Percentiles rank a stretch among this genome's conserved stretches.
Conservation (phyloP, 805 yeast genomes). For the Yamadazyma laniorum region DNA sequence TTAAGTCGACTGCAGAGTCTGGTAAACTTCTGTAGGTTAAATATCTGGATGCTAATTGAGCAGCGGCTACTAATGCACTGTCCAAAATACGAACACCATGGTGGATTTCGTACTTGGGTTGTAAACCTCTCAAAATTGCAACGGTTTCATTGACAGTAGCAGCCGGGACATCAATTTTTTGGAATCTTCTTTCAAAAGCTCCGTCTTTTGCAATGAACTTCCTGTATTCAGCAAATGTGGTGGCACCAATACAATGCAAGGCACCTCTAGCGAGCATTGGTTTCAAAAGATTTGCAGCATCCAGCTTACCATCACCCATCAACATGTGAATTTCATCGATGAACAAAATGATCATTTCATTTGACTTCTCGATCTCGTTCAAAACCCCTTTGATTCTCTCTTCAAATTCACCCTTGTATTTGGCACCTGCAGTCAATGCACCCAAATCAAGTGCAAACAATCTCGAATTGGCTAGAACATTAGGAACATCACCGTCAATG, state of each 20-base stretch:
- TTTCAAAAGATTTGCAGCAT: slow-evolving; percentile 93
- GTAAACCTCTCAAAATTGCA: slow-evolving; percentile 94
- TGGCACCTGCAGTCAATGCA: slow-evolving; percentile 97
- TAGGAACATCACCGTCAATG: slow-evolving; percentile 92
- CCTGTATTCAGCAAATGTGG: slow-evolving; percentile 92
- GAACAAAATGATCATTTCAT: slow-evolving; percentile 82
- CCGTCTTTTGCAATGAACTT: slow-evolving; percentile 93
- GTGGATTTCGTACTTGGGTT: slow-evolving; percentile 92
- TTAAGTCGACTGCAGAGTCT: slow-evolving; percentile 93
- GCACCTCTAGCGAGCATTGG: slow-evolving; percentile 97
- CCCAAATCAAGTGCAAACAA: slow-evolving; percentile 91
- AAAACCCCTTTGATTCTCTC: slow-evolving; percentile 96
- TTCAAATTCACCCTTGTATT: slow-evolving; percentile 97
- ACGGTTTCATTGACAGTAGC: slow-evolving; percentile 91
- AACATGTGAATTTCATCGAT: slow-evolving; percentile 98
- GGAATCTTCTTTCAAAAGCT: slow-evolving; percentile 98
- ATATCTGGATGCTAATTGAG: slow-evolving; percentile 91
- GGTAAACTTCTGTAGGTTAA: slow-evolving; percentile 94
- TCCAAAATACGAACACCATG: slow-evolving; percentile 97
- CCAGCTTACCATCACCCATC: slow-evolving; percentile 98
- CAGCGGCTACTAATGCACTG: slow-evolving; percentile 90
- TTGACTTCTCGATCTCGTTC: slow-evolving; percentile 87
- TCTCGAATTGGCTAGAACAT: slow-evolving; percentile 74
- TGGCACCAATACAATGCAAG: slow-evolving; percentile 97
- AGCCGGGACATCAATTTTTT: slow-evolving; percentile 93